Evolutionary conservation across 371 early-diverging fungal species (phyloP).

Genomic region (Actinomucor elegans): DNA sequence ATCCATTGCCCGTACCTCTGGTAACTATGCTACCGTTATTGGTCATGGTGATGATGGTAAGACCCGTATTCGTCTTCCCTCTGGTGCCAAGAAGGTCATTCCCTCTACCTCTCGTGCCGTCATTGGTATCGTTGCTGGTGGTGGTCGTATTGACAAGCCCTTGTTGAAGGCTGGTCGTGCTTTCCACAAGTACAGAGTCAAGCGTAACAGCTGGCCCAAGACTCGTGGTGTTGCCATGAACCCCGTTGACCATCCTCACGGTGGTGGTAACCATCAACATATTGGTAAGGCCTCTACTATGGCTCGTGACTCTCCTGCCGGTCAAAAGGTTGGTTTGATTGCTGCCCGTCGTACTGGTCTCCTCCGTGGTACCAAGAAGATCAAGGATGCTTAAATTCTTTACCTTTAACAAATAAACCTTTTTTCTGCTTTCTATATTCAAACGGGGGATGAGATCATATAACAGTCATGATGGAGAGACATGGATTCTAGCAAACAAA

Average conservation of each 20-base stretch:
- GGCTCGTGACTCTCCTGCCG: conserved; percentile 92
- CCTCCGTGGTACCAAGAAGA: conserved; percentile 82
- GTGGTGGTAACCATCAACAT: conserved; percentile 96
- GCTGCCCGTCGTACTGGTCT: conserved; percentile 61
- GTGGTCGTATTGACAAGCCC: conserved; percentile 99
- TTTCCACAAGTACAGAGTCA: conserved; percentile 97
- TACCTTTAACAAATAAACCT: neutral
- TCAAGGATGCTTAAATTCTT: conserved; percentile 48
- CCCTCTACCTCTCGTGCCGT: conserved; percentile 92
- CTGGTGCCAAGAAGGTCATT: conserved; percentile 98
- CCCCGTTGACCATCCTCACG: conserved; percentile 91
- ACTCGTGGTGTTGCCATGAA: conserved; percentile 99
- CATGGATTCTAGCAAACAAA: no score
- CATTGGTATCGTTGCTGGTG: conserved; percentile 99
- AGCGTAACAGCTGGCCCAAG: conserved; percentile 99
- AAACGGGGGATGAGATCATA: no score
- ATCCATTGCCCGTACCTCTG: conserved; percentile 95
- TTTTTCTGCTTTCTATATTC: neutral
- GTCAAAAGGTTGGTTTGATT: conserved; percentile 99
- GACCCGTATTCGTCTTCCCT: conserved; percentile 97
- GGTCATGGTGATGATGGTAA: conserved; percentile 98
- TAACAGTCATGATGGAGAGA: neutral
- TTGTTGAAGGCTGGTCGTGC: conserved; percentile 99
- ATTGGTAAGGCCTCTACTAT: conserved; percentile 99
- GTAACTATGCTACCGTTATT: conserved; percentile 98